These are phyloP conservation scores for Thelonectria olida DNA, from an alignment of 2,329 filamentous ascomycete genomes.

Conservation along the genomic window DNA sequence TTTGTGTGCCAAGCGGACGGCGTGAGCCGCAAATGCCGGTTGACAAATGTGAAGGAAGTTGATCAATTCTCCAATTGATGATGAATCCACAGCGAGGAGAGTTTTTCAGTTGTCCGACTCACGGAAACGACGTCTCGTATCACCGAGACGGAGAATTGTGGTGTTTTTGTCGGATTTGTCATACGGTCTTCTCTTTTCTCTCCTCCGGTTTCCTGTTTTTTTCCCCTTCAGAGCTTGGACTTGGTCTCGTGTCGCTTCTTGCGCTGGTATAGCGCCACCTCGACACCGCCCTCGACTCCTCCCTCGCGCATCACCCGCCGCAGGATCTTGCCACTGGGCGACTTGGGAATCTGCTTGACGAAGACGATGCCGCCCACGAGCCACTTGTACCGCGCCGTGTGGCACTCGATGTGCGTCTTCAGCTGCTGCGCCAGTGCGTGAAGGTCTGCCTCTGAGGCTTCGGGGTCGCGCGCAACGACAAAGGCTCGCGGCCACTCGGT, in stretches of 20 bases:
- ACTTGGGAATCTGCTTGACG: slow-evolving; percentile 76
- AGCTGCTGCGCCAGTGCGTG: slow-evolving; percentile 63
- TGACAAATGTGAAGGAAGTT: not conserved
- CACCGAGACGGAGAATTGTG: not conserved
- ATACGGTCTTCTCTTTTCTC: not conserved
- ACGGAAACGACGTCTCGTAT: not conserved
- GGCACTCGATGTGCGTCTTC: slow-evolving; percentile 64
- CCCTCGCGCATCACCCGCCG: slow-evolving; percentile 54
- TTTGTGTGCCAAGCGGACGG: not conserved
- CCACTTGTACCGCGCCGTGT: slow-evolving; percentile 71
- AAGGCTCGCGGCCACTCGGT: slow-evolving; percentile 73
- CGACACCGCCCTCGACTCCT: slow-evolving; percentile 46
- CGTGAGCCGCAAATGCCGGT: not conserved
- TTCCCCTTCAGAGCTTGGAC: not conserved
- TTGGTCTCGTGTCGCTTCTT: slow-evolving; percentile 34
- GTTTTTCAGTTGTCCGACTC: not conserved
- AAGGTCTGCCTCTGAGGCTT: slow-evolving; percentile 46
- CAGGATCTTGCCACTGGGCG: slow-evolving; percentile 63
- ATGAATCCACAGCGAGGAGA: not conserved
- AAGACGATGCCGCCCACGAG: slow-evolving; percentile 77
- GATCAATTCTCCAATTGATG: not conserved
- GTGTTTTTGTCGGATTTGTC: not conserved
- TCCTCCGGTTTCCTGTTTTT: not conserved
- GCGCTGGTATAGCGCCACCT: slow-evolving; percentile 37
- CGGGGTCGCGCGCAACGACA: slow-evolving; percentile 53